phyloP scores from a whole-genome alignment of 345 rosid genomes.

The Xanthoceras sorbifolium region DNA sequence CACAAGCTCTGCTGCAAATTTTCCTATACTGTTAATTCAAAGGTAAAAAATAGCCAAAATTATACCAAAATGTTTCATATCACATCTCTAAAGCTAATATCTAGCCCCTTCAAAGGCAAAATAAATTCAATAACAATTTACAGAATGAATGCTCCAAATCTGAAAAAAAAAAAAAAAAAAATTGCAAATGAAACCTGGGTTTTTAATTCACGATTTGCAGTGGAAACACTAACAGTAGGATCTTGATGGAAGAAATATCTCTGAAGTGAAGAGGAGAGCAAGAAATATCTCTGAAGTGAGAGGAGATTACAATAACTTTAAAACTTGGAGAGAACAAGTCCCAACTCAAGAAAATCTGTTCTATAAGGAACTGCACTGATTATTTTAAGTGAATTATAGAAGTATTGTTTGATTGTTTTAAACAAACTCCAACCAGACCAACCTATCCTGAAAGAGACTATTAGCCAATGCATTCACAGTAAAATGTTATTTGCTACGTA shows the following conservation, averaged over 20 bases:
- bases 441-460: slow-evolving; percentile 1
- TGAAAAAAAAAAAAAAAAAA: neutral
- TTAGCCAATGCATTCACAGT: too few relatives aligned
- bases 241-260: too few relatives aligned
- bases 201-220: too few relatives aligned
- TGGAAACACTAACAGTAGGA: too few relatives aligned
- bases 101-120: neutral
- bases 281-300: neutral
- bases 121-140: neutral
- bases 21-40: neutral
- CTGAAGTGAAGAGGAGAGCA: neutral
- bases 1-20: neutral
- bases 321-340: neutral
- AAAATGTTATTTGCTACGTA: neutral
- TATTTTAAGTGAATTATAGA: neutral
- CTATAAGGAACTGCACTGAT: neutral
- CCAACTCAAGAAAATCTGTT: neutral
- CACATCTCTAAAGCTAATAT: neutral
- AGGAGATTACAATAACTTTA: neutral
- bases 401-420: neutral
- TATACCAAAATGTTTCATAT: neutral
- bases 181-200: neutral
- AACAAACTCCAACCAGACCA: too few relatives aligned
- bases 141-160: neutral
- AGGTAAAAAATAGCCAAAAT: neutral